Evolutionary conservation across 2,329 filamentous ascomycete genomes (phyloP).

Genomic region (Magnaporthiopsis rhizophila): DNA sequence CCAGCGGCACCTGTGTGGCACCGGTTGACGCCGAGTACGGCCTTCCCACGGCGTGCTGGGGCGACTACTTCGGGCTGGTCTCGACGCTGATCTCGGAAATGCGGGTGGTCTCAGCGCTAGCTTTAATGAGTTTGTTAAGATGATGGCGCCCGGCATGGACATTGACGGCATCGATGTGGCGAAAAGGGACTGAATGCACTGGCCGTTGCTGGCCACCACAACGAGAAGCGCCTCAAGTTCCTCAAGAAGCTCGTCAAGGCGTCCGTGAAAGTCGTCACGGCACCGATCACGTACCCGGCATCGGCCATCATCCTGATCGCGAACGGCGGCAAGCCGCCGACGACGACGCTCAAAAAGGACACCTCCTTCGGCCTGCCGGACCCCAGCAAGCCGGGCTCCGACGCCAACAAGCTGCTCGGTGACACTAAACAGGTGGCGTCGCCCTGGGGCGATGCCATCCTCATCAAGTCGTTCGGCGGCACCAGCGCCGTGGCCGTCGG

Average conservation of each 20-base stretch:
- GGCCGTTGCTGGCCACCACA: background rate
- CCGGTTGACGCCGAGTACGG: conserved; percentile 17
- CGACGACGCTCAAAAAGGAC: conserved; percentile 4
- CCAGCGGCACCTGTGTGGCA: conserved; percentile 8
- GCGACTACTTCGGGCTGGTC: conserved; percentile 20
- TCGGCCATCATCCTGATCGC: background rate
- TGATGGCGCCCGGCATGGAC: conserved; percentile 9
- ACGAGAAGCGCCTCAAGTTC: background rate
- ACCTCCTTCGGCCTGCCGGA: conserved; percentile 3
- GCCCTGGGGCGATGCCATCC: conserved; percentile 22
- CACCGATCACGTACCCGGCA: background rate
- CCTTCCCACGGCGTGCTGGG: conserved; percentile 19
- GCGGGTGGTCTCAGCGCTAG: conserved; percentile 10
- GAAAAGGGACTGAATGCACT: no score
- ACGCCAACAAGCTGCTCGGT: conserved; percentile 11
- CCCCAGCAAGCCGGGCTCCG: conserved; percentile 2
- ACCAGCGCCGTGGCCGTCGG: conserved; percentile 3
- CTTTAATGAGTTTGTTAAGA: conserved; percentile 12
- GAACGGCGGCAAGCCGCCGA: background rate
- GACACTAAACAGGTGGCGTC: conserved; percentile 17
- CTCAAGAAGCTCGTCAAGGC: conserved; percentile 1
- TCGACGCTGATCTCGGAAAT: conserved; percentile 20
- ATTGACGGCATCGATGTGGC: background rate
- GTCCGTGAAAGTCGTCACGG: background rate
- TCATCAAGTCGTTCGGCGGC: conserved; percentile 19